Conservation (phyloP, 2,329 filamentous ascomycete species). For the Setomelanomma holmii region DNA sequence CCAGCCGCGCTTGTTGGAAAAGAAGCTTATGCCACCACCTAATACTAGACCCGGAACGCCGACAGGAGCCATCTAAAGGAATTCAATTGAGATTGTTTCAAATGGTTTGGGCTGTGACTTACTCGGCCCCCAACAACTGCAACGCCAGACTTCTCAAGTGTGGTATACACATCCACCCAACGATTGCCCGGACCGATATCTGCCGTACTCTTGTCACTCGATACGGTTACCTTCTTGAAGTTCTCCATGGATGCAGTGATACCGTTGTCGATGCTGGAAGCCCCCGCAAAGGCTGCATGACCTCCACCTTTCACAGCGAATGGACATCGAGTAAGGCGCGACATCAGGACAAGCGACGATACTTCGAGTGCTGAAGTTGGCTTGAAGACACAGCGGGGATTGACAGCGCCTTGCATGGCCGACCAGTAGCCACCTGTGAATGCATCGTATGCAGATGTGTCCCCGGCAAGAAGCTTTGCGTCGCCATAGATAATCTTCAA, state of each 20-base stretch:
- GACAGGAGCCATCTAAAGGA: slow-evolving; percentile 26
- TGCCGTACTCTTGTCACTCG: slow-evolving; percentile 29
- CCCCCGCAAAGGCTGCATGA: slow-evolving; percentile 51
- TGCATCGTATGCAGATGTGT: slow-evolving; percentile 23
- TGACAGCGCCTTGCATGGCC: slow-evolving; percentile 29
- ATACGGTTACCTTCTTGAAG: slow-evolving; percentile 37
- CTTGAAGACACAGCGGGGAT: slow-evolving; percentile 38
- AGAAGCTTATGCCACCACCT: slow-evolving; percentile 34
- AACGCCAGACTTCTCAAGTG: slow-evolving; percentile 31
- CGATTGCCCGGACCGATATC: slow-evolving; percentile 41
- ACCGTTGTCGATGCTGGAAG: slow-evolving; percentile 52
- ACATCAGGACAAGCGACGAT: slow-evolving; percentile 25
- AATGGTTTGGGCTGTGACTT: no score
- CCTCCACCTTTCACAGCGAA: slow-evolving; percentile 57
- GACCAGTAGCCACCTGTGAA: slow-evolving; percentile 38
- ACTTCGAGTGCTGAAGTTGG: slow-evolving; percentile 27
- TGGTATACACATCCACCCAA: slow-evolving; percentile 45
- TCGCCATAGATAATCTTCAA: slow-evolving; percentile 31
- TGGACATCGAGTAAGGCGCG: slow-evolving; percentile 38
- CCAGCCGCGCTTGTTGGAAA: slow-evolving; percentile 28
- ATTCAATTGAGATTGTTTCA: slow-evolving; percentile 6
- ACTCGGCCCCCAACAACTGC: slow-evolving; percentile 43
- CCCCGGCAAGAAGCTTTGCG: slow-evolving; percentile 18
- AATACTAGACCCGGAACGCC: slow-evolving; percentile 44
- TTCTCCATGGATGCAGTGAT: slow-evolving; percentile 52